Conservation (phyloP, 1,139 yeast species). For the Ogataea hybrid region DNA sequence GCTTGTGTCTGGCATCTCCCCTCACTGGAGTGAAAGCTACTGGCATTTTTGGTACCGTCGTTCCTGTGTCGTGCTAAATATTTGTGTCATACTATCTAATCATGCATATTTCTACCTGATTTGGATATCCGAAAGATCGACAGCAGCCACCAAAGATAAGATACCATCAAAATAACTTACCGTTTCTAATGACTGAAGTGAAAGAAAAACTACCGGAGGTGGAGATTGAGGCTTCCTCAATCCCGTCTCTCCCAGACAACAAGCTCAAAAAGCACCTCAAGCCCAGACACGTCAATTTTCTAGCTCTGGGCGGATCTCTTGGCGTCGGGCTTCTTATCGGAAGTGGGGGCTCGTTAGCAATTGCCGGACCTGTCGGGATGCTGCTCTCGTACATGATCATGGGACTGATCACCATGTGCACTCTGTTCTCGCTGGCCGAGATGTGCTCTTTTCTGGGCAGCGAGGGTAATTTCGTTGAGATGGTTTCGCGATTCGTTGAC, state of each 20-base stretch:
- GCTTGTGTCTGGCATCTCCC: no score
- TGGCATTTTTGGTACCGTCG: no score
- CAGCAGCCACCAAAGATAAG: no score
- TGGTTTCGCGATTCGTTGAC: slow-evolving; percentile 56
- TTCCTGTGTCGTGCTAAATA: no score
- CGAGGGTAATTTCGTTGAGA: slow-evolving; percentile 7
- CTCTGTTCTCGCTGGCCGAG: slow-evolving; percentile 75
- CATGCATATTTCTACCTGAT: no score
- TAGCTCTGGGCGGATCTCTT: slow-evolving; percentile 68
- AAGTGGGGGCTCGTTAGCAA: slow-evolving; percentile 26
- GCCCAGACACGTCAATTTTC: slow-evolving; percentile 62
- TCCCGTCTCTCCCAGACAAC: not conserved
- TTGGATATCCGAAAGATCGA: no score
- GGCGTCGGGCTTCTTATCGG: slow-evolving; percentile 70
- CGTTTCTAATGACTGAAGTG: no score
- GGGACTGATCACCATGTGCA: slow-evolving; percentile 34
- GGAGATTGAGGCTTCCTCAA: not conserved
- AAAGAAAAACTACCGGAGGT: not conserved
- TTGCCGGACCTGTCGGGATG: slow-evolving; percentile 9
- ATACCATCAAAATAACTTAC: no score
- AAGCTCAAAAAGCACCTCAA: slow-evolving; percentile 41
- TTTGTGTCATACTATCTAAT: no score
- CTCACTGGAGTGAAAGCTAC: no score
- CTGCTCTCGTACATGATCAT: slow-evolving; percentile 3
- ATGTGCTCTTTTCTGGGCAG: slow-evolving; percentile 45